phyloP scores from a whole-genome alignment of 306 rosid species.

The Rubus parviflorus region DNA sequence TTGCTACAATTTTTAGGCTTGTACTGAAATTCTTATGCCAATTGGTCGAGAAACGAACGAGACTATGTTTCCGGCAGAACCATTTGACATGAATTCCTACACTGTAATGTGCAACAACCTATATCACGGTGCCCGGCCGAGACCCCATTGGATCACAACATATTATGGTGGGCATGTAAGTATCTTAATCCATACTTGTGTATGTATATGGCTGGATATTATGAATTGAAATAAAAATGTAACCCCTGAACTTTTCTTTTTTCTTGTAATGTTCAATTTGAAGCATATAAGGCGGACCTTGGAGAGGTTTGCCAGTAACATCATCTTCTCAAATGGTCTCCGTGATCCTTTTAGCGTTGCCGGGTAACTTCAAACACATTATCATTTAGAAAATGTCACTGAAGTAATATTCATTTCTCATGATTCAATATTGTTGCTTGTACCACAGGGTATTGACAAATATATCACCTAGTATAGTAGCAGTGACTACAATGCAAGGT shows the following conservation, averaged over 20 bases:
- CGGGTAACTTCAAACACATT: slow-evolving; percentile 4
- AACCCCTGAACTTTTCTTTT: neutral
- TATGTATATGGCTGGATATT: neutral
- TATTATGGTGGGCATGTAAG: slow-evolving; percentile 19
- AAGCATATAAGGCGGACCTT: slow-evolving; percentile 8
- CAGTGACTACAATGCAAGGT: neutral
- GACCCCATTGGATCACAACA: slow-evolving; percentile 23
- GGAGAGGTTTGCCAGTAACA: slow-evolving; percentile 18
- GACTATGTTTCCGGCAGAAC: slow-evolving; percentile 20
- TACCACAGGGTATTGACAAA: neutral
- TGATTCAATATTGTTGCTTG: neutral
- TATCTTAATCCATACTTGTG: neutral
- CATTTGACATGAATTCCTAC: slow-evolving; percentile 5
- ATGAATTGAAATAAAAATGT: neutral
- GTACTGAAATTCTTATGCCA: slow-evolving; percentile 29
- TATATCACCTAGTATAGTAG: neutral
- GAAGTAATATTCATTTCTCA: neutral
- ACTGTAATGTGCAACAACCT: neutral
- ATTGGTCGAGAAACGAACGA: slow-evolving; percentile 12
- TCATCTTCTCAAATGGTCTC: slow-evolving; percentile 23
- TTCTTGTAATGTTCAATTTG: neutral
- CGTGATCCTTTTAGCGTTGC: slow-evolving; percentile 16
- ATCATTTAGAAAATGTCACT: neutral
- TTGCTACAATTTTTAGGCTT: slow-evolving; percentile 1
- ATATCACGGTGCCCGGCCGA: neutral